phyloP scores from a whole-genome alignment of 2,329 filamentous ascomycete species.

The Ascomycota sp. region DNA sequence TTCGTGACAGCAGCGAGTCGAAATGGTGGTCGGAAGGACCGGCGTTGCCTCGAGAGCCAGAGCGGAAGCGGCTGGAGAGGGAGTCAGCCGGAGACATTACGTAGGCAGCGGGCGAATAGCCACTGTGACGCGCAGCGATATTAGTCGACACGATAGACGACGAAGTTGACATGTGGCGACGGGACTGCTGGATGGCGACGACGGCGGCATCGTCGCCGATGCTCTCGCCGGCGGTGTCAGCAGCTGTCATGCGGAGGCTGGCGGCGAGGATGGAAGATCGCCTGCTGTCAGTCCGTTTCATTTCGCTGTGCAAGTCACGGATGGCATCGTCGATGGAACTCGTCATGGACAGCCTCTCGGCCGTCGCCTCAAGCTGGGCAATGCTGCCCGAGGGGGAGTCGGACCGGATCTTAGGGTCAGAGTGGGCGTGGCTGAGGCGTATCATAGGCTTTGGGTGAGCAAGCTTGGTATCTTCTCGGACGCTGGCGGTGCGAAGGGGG shows the following conservation, averaged over 20 bases:
- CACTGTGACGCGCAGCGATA: conserved; percentile 42
- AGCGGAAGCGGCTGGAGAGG: conserved; percentile 32
- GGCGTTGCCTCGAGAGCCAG: conserved; percentile 30
- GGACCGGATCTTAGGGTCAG: conserved; percentile 40
- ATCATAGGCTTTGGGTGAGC: conserved; percentile 23
- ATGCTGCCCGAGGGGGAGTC: conserved; percentile 47
- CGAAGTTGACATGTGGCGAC: conserved; percentile 25
- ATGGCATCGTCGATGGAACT: conserved; percentile 65
- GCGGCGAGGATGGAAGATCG: conserved; percentile 40
- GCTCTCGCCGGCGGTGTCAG: conserved; percentile 6
- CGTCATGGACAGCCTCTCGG: conserved; percentile 52
- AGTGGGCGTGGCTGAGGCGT: conserved; percentile 24
- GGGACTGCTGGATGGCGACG: conserved; percentile 7
- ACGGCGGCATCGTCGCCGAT: background rate
- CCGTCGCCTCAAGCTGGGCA: conserved; percentile 53
- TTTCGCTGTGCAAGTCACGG: conserved; percentile 47
- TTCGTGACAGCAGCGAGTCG: conserved; percentile 21
- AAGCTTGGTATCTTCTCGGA: conserved; percentile 24
- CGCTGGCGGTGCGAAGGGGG: conserved; percentile 15
- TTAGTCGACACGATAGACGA: conserved; percentile 53
- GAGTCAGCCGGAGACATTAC: conserved; percentile 48
- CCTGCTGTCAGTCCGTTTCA: conserved; percentile 49
- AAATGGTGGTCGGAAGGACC: conserved; percentile 19
- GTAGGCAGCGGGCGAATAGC: conserved; percentile 48
- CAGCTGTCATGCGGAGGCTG: conserved; percentile 16